phyloP scores from a whole-genome alignment of 495 filamentous ascomycete genomes.

The Patellaria atrata region DNA sequence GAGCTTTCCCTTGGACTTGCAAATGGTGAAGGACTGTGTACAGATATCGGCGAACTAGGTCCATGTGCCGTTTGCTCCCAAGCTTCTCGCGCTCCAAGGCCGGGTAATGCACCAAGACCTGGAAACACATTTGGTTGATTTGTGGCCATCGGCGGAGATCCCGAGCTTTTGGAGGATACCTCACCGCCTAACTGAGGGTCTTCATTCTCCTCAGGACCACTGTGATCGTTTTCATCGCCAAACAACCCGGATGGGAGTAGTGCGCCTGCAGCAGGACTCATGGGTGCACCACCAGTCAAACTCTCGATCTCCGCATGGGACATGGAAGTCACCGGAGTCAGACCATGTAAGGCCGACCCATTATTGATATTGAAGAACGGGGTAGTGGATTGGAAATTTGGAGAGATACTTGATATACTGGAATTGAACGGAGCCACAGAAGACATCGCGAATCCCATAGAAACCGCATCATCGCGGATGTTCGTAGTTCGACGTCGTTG shows the following conservation, averaged over 20 bases:
- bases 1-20: constrained; percentile 27
- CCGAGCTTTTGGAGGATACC: constrained; percentile 1
- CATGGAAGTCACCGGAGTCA: constrained; percentile 8
- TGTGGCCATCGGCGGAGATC: not conserved
- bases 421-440: constrained; percentile 14
- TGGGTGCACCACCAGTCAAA: constrained; percentile 26
- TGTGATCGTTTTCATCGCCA: constrained; percentile 20
- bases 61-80: constrained; percentile 14
- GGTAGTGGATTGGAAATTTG: constrained; percentile 10
- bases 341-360: constrained; percentile 20
- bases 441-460: constrained; percentile 12
- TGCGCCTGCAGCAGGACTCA: constrained; percentile 27
- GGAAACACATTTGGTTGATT: not conserved
- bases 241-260: constrained; percentile 29
- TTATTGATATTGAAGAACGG: constrained; percentile 28
- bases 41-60: constrained; percentile 23
- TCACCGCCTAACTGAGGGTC: constrained; percentile 7
- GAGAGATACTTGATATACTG: constrained; percentile 19
- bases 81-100: constrained; percentile 20
- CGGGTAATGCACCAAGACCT: constrained; percentile 6
- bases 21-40: constrained; percentile 26
- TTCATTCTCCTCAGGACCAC: constrained; percentile 13
- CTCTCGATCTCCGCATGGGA: constrained; percentile 25
- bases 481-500: constrained; percentile 14
- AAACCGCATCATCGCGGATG: constrained; percentile 15